Evolutionary conservation across 306 rosid genomes (phyloP).

Genomic region (Fragaria vesca): DNA sequence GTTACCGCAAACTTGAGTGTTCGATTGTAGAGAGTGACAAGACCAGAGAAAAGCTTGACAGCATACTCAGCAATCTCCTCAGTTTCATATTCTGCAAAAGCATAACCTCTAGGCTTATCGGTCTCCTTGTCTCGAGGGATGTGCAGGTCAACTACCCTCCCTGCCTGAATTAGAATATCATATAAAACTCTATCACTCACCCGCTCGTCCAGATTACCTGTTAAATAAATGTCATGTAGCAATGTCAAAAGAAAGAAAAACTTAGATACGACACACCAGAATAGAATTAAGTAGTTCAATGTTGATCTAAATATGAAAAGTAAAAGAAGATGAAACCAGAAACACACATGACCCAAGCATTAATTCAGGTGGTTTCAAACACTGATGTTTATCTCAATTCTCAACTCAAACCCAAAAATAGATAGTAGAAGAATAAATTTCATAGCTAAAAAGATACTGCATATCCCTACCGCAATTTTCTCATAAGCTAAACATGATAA

Average conservation of each 20-base stretch:
- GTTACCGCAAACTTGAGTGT: constrained; percentile 85
- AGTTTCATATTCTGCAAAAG: constrained; percentile 86
- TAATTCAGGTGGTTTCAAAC: too few relatives aligned
- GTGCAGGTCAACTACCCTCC: constrained; percentile 76
- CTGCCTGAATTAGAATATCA: constrained; percentile 84
- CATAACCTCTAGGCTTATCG: constrained; percentile 71
- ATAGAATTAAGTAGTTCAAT: neutral
- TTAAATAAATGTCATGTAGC: constrained; percentile 12
- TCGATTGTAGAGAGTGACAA: constrained; percentile 72
- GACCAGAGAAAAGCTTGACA: constrained; percentile 85
- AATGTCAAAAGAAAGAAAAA: neutral
- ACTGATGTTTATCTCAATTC: neutral
- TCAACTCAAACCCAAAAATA: neutral
- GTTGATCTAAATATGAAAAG: neutral
- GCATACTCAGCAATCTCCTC: constrained; percentile 88
- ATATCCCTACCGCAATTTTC: neutral
- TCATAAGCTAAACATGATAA: neutral
- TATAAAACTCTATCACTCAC: constrained; percentile 82
- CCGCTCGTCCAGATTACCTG: constrained; percentile 93
- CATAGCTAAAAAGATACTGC: neutral
- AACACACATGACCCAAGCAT: neutral
- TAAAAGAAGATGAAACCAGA: neutral
- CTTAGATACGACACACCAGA: neutral
- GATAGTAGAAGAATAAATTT: neutral
- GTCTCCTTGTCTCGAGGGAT: constrained; percentile 88